These are phyloP conservation scores for Priceomyces melissophilus DNA, from an alignment of 805 yeast species.

Conservation along the genomic window DNA sequence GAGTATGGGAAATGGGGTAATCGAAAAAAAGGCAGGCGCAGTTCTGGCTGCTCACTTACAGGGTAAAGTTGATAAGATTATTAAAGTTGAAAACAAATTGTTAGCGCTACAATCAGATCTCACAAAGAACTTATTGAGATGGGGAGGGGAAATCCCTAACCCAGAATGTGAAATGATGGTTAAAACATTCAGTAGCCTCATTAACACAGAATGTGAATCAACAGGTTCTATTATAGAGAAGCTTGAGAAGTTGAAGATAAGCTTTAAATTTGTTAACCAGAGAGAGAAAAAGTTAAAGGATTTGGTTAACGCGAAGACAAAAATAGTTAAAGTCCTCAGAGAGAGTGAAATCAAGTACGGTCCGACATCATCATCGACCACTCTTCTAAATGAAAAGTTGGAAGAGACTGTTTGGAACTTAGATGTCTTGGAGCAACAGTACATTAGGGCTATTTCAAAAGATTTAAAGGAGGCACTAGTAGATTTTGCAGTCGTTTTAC, in stretches of 20 bases:
- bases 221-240: conserved; percentile 38
- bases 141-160: conserved; percentile 40
- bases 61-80: conserved; percentile 15
- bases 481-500: conserved; percentile 39
- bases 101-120: conserved; percentile 35
- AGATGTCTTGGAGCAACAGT: conserved; percentile 53
- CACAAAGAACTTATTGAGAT: conserved; percentile 35
- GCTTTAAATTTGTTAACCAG: conserved; percentile 44
- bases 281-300: conserved; percentile 48
- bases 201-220: conserved; percentile 34
- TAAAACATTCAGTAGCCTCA: conserved; percentile 36
- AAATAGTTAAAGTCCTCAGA: conserved; percentile 35
- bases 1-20: conserved; percentile 1
- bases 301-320: conserved; percentile 32
- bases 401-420: conserved; percentile 50
- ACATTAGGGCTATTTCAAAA: conserved; percentile 42
- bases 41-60: conserved; percentile 10
- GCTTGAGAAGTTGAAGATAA: conserved; percentile 41
- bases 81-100: conserved; percentile 37
- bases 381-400: conserved; percentile 45
- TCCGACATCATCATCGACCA: conserved; percentile 39
- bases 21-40: conserved; percentile 6
- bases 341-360: conserved; percentile 46
- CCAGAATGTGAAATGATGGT: conserved; percentile 38
- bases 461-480: conserved; percentile 43